These are phyloP conservation scores for Chytriomyces sp. DNA, from an alignment of 192 early-diverging fungal species.

Conservation along the genomic window DNA sequence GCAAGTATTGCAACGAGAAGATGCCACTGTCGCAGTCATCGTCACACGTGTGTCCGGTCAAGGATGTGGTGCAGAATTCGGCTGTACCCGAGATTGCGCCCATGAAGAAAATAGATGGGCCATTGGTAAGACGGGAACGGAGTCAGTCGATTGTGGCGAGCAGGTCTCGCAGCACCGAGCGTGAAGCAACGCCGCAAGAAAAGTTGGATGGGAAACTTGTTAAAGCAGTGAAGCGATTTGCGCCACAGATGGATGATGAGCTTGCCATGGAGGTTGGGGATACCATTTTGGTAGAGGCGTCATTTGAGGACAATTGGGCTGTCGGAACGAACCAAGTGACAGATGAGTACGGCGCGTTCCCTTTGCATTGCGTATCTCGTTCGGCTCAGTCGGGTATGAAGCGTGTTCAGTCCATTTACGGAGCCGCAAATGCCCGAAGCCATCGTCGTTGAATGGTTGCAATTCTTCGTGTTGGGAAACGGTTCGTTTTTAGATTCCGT, in stretches of 20 bases:
- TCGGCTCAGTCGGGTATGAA: constrained; percentile 6
- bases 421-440: no score
- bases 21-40: constrained; percentile 18
- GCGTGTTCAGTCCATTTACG: constrained; percentile 34
- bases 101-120: no score
- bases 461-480: no score
- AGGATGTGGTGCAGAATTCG: background rate
- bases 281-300: constrained; percentile 70
- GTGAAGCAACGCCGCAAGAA: background rate
- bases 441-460: no score
- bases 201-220: constrained; percentile 24
- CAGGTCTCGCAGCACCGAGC: background rate
- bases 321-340: constrained; percentile 78
- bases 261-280: constrained; percentile 72
- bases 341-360: constrained; percentile 75
- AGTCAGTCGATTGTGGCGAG: background rate
- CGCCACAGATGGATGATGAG: constrained; percentile 68
- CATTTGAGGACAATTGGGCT: constrained; percentile 89
- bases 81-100: background rate
- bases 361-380: constrained; percentile 71
- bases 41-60: constrained; percentile 15
- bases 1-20: constrained; percentile 28
- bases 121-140: background rate
- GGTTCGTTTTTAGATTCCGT: no score
- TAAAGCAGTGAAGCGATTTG: constrained; percentile 33